These are phyloP conservation scores for Coemansia sp. DNA, from an alignment of 192 early-diverging fungal genomes.

Conservation along the genomic window DNA sequence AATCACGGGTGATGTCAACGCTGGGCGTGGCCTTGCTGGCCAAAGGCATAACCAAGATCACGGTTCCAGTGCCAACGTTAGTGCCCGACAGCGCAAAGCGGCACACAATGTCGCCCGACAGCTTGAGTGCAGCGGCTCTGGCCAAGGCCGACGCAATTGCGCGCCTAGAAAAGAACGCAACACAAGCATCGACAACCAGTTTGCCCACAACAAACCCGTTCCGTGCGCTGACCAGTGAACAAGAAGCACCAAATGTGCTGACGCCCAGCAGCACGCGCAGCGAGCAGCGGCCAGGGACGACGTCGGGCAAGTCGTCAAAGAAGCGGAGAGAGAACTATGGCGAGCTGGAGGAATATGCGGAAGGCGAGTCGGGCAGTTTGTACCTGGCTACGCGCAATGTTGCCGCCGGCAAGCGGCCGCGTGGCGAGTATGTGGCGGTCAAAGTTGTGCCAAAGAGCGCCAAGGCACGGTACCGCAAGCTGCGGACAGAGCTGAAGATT, in stretches of 20 bases:
- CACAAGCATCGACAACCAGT: conserved; percentile 3
- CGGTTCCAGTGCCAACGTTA: conserved; percentile 19
- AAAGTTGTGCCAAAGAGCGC: conserved; percentile 54
- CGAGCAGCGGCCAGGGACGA: conserved; percentile 9
- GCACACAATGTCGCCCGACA: conserved; percentile 20
- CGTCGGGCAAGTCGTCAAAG: conserved; percentile 42
- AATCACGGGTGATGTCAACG: conserved; percentile 45
- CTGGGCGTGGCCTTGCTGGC: conserved; percentile 23
- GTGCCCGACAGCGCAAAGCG: conserved; percentile 6
- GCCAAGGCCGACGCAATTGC: conserved; percentile 31
- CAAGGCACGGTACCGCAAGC: conserved; percentile 52
- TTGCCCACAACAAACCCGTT: conserved; percentile 12
- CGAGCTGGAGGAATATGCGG: conserved; percentile 56
- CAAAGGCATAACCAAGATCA: conserved; percentile 25
- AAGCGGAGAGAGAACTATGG: conserved; percentile 53
- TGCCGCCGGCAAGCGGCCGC: conserved; percentile 33
- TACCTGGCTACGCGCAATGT: conserved; percentile 41
- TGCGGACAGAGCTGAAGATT: conserved; percentile 54
- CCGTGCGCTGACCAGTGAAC: conserved; percentile 16
- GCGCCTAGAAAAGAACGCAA: conserved; percentile 17
- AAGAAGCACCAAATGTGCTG: conserved; percentile 13
- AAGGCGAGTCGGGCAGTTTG: conserved; percentile 56
- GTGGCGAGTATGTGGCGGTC: conserved; percentile 49
- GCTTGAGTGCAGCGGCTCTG: conserved; percentile 8
- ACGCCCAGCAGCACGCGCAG: conserved; percentile 1